Evolutionary conservation across 2,329 filamentous ascomycete genomes (phyloP).

Genomic region (Xylariaceae sp.): DNA sequence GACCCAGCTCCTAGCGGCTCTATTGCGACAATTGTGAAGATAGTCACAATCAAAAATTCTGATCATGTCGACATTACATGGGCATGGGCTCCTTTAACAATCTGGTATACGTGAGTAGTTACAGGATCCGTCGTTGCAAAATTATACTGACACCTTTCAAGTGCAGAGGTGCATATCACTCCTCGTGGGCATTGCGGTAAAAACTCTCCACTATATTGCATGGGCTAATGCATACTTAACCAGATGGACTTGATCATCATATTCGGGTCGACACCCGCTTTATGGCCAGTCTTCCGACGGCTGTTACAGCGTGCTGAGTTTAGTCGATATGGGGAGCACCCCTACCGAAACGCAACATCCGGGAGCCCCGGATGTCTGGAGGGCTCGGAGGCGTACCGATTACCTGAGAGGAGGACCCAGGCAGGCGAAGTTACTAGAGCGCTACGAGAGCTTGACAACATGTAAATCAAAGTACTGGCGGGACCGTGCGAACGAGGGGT

Average conservation of each 20-base stretch:
- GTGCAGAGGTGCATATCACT: too few species aligned
- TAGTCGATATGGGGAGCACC: neutral
- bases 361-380: neutral
- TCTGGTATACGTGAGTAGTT: slow-evolving; percentile 11
- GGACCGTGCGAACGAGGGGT: too few species aligned
- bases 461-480: too few species aligned
- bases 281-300: slow-evolving; percentile 8
- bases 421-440: neutral
- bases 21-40: slow-evolving; percentile 8
- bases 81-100: slow-evolving; percentile 8
- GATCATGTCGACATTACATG: slow-evolving; percentile 4
- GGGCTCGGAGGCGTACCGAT: neutral
- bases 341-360: neutral
- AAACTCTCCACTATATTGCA: neutral
- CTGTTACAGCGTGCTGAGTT: neutral
- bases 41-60: slow-evolving; percentile 4
- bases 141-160: neutral
- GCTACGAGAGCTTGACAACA: neutral
- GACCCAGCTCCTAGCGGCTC: slow-evolving; percentile 5
- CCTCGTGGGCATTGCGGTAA: too few species aligned
- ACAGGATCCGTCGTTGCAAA: neutral
- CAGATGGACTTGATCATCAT: slow-evolving; percentile 15
- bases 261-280: slow-evolving; percentile 8
- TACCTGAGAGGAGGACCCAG: neutral
- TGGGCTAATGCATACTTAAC: too few species aligned